Percentiles rank a stretch among this genome's conserved stretches.
Evolutionary conservation across 345 rosid species (phyloP).

Genomic region (Orychophragmus violaceus): DNA sequence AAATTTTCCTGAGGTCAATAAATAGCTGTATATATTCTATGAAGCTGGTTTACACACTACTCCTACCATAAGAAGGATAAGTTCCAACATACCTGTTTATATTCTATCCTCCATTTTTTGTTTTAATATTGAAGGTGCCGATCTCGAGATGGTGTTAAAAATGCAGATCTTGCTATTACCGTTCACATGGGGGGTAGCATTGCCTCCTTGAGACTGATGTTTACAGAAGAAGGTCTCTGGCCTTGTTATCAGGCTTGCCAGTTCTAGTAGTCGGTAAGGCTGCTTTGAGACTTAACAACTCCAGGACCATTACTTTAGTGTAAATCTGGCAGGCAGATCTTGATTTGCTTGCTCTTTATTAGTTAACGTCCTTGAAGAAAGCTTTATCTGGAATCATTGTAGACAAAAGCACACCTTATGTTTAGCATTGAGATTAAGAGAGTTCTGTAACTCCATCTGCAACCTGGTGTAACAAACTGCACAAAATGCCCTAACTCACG

Average conservation of each 20-base stretch:
- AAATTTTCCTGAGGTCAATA: not conserved
- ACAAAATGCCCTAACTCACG: too few species aligned
- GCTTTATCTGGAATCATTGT: too few species aligned
- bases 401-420: too few species aligned
- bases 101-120: slow-evolving; percentile 61
- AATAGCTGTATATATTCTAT: not conserved
- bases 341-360: too few species aligned
- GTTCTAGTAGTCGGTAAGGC: slow-evolving; percentile 93
- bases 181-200: slow-evolving; percentile 80
- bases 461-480: too few species aligned
- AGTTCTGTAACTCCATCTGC: too few species aligned
- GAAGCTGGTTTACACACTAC: not conserved
- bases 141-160: slow-evolving; percentile 89
- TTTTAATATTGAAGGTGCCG: slow-evolving; percentile 62
- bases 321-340: not conserved
- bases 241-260: slow-evolving; percentile 59
- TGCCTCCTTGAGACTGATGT: slow-evolving; percentile 64
- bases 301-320: slow-evolving; percentile 36
- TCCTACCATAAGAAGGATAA: slow-evolving; percentile 27
- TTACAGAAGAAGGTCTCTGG: slow-evolving; percentile 84
- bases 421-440: too few species aligned
- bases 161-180: slow-evolving; percentile 90
- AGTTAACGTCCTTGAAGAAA: too few species aligned
- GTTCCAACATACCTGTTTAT: slow-evolving; percentile 35
- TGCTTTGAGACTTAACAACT: slow-evolving; percentile 62